Base-by-base conservation (phyloP, 257 asterid species). In the Lavandula angustifolia region DNA sequence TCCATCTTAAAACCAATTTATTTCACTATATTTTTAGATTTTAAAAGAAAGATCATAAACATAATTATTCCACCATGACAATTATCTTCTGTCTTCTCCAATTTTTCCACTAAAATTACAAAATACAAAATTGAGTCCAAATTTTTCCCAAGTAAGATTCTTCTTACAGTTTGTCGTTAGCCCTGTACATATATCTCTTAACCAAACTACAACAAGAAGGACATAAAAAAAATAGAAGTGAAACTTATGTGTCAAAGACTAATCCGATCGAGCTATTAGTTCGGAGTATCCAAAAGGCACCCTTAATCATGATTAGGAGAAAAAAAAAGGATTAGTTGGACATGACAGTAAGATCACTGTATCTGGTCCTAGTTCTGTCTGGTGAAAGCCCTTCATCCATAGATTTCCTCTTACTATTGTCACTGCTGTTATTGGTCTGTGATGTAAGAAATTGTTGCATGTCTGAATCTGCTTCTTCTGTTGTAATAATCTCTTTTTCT, bases 341-440 rank as follows among this genome's bases (percentile, higher is more conserved):
- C 68, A 78, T 17, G 0, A 80, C 82, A 31, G 84, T 79, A 9
- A 85, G 78, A 40, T 72, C 83, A 73, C 60, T 83, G 84, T 73
- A 87, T 85, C 87, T 83, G 14, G 91, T 79, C 78, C 85, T 80
- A 37, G 84, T 75, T 76, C 84, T 79, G 55, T 80, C 85, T 68
- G 89, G 87, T 22, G 94, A 76, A 37, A 72, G 71, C 32, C 82
- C 84, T 60, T 85, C 94, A 62, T 87, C 89, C 63, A 82, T 71
- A 50, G 84, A 68, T 72, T 89, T 89, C 76, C 97, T 81, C 84
- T 81, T 82, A 74, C 69, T 80, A 55, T 54, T 79, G 50, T 69
- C 18, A 22, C 6, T 51, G 32, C 18, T 40, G 37, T 64, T 68
- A 48, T 22, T 68, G 12, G 52, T 52, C 33, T 50, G n/a, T 43